phyloP scores from a whole-genome alignment of 2,329 filamentous ascomycete species.

The Trichoderma sp. region DNA sequence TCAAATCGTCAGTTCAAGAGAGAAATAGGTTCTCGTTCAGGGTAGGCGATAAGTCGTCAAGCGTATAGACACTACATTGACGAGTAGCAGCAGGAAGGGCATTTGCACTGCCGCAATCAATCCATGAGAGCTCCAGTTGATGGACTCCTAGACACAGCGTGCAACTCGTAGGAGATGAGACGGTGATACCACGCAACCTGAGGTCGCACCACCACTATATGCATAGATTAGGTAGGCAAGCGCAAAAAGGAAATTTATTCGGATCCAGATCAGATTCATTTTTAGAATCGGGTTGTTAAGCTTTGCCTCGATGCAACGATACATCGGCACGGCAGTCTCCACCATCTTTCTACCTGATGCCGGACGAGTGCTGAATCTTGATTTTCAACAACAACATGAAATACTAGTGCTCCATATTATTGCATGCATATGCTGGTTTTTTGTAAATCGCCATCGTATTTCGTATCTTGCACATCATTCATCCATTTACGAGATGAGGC shows the following conservation, averaged over 20 bases:
- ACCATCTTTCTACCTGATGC: neutral
- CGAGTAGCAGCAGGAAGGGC: neutral
- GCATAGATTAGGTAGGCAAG: neutral
- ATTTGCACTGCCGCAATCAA: neutral
- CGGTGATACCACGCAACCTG: neutral
- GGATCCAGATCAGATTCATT: neutral
- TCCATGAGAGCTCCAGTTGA: neutral
- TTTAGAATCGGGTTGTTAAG: neutral
- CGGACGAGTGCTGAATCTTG: neutral
- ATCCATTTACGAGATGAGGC: neutral
- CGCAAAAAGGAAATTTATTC: neutral
- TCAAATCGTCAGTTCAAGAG: neutral
- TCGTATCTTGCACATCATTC: neutral
- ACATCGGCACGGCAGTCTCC: neutral
- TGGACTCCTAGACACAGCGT: neutral
- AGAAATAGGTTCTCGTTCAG: neutral
- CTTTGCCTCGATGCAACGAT: neutral
- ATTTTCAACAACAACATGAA: neutral
- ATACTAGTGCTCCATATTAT: neutral
- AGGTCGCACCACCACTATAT: neutral
- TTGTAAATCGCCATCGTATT: neutral
- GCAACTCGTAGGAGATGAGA: neutral
- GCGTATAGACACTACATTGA: neutral
- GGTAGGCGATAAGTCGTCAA: neutral
- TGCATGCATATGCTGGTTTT: neutral